Conservation (phyloP, 2,329 filamentous ascomycete species). For the Penicillium sp. region DNA sequence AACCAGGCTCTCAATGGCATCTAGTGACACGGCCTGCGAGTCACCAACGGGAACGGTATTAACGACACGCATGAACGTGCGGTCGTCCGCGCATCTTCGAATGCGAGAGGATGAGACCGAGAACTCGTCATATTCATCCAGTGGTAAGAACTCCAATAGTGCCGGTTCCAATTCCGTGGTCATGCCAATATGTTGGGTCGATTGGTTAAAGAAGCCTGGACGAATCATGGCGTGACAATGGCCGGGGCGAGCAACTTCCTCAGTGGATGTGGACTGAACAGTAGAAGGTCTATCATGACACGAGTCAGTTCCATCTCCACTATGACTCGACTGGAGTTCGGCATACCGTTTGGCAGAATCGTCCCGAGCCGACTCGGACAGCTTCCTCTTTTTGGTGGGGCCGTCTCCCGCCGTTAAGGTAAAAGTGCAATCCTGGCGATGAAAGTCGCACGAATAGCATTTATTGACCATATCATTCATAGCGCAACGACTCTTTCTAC, state of each 20-base stretch:
- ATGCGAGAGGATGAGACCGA: conserved; percentile 38
- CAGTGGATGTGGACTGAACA: conserved; percentile 14
- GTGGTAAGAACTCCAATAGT: conserved; percentile 40
- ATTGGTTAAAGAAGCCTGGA: conserved; percentile 36
- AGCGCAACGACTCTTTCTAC: conserved; percentile 44
- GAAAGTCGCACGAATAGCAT: conserved; percentile 47
- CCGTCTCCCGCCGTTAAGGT: conserved; percentile 30
- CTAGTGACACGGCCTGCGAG: conserved; percentile 38
- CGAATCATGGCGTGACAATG: conserved; percentile 27
- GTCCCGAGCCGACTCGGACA: conserved; percentile 32
- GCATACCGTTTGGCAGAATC: conserved; percentile 41
- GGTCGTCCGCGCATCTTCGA: conserved; percentile 36
- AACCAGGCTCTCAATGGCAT: conserved; percentile 45
- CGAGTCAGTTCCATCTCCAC: conserved; percentile 5
- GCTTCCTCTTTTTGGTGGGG: conserved; percentile 41
- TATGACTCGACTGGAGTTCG: neutral
- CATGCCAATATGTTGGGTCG: conserved; percentile 44
- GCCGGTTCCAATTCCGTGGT: conserved; percentile 45
- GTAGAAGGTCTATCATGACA: conserved; percentile 23
- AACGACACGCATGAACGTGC: conserved; percentile 43
- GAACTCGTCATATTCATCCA: conserved; percentile 43
- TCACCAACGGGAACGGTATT: conserved; percentile 32
- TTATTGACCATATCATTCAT: conserved; percentile 47
- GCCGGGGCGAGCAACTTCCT: conserved; percentile 10
- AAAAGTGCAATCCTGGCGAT: conserved; percentile 47